Percentiles rank a stretch among this genome's conserved stretches.
phyloP scores from a whole-genome alignment of 2,329 filamentous ascomycete genomes.

The Fusarium brevicatenulatum region DNA sequence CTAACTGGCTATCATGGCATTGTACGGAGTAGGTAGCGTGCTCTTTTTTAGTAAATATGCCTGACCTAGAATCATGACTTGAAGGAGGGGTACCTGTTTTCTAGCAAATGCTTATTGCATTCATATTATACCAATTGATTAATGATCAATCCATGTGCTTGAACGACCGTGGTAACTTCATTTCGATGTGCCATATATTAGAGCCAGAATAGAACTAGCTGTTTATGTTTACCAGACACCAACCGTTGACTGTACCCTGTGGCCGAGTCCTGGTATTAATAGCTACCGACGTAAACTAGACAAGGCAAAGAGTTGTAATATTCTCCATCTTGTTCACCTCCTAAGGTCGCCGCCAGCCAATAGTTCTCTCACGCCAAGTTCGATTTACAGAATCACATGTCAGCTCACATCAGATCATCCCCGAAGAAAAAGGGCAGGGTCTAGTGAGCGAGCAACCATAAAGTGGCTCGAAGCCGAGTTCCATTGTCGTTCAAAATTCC shows the following conservation, averaged over 20 bases:
- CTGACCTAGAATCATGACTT: slow-evolving; percentile 2
- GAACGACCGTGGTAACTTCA: background rate
- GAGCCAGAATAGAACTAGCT: background rate
- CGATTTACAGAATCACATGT: slow-evolving; percentile 4
- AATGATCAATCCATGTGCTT: background rate
- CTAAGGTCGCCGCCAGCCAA: background rate
- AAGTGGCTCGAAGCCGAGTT: slow-evolving; percentile 16
- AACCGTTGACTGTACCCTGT: background rate
- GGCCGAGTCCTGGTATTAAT: background rate
- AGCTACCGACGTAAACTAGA: background rate
- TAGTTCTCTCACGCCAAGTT: background rate
- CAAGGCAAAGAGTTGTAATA: background rate
- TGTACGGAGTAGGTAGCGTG: slow-evolving; percentile 30
- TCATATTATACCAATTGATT: slow-evolving; percentile 24
- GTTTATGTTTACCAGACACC: no score
- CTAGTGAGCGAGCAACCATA: slow-evolving; percentile 19
- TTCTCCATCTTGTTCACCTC: background rate
- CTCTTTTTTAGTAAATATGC: slow-evolving; percentile 5
- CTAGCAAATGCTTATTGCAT: background rate
- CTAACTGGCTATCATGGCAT: slow-evolving; percentile 33
- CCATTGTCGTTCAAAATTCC: slow-evolving; percentile 29
- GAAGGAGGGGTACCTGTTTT: background rate
- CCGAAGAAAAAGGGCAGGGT: background rate
- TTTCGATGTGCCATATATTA: background rate
- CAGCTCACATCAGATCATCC: slow-evolving; percentile 3